Evolutionary conservation across 2,329 filamentous ascomycete genomes (phyloP), one percentile per base, ranked within the genome.

Genomic region (Periconia sp.): DNA sequence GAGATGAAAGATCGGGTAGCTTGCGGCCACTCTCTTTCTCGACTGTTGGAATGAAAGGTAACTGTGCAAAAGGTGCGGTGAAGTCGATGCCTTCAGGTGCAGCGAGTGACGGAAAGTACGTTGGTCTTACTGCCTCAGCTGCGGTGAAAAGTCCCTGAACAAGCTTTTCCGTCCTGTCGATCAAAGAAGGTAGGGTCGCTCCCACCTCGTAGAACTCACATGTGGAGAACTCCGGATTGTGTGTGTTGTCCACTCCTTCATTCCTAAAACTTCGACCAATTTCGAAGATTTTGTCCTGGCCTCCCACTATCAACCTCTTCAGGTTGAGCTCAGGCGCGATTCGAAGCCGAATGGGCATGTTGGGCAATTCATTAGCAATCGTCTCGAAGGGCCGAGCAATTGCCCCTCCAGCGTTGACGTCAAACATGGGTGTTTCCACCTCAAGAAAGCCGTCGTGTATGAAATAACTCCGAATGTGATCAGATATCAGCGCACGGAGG

Each of bases 131-230:
- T 13, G 80, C 77, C 32, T 64, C 61, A 10, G 63, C 54, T n/a
- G 59, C 56, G 5, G 36, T 45, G n/a, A 60, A 55, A 0, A 70
- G 56, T 16, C 54, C 56, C n/a, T 59, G 54, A 22, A 96, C 71
- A 34, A 97, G 71, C 11, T 78, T 74, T 66, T 94, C 88, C 1
- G 92, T 97, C 65, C 85, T 82, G 15, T 70, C 65, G 62, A 95
- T 91, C 36, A 97, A 75, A 29, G 88, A 82, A 24, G 84, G 75
- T 0, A 96, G 79, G 52, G 86, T 88, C 47, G 87, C 84, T 61
- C 92, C 95, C 3, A 92, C 86, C 48, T 88, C 86, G 72, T 99
- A 99, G 73, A 96, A 97, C 72, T 99, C 94, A 76, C 92, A 97
- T 47, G 89, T 97, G 31, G 89, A 94, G 72, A 97, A 99, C 66